Percentiles rank a stretch among this genome's conserved stretches.
Conservation (phyloP, 108 stramenopile species). For the Fistulifera solaris region DNA sequence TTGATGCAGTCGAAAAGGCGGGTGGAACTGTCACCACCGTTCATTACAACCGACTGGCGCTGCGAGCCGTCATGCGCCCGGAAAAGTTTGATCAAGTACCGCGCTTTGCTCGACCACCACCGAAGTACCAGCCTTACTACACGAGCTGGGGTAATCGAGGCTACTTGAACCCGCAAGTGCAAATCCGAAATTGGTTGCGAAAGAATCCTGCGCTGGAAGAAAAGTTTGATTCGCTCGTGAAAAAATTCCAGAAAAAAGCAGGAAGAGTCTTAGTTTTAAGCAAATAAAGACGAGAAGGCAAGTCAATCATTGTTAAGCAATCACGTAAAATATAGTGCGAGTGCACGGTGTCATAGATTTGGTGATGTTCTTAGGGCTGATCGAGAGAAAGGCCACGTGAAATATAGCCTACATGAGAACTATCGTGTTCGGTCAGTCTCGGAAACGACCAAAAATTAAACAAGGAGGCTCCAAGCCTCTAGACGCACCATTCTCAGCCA, state of each 20-base stretch:
- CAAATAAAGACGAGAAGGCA: no score
- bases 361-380: no score
- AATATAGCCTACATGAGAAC: no score
- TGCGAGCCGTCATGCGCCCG: conserved; percentile 89
- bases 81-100: conserved; percentile 77
- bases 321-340: no score
- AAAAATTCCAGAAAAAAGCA: background rate
- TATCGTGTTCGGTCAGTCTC: no score
- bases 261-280: no score
- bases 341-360: no score
- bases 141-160: conserved; percentile 84
- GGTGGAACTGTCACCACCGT: conserved; percentile 96
- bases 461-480: no score
- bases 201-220: conserved; percentile 25
- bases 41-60: conserved; percentile 89
- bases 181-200: conserved; percentile 58
- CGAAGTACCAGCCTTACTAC: conserved; percentile 90
- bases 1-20: conserved; percentile 80
- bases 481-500: no score
- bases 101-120: conserved; percentile 87
- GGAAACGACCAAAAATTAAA: no score
- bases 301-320: no score
- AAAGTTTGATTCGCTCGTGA: conserved; percentile 19
- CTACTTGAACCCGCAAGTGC: conserved; percentile 90
- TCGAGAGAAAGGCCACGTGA: no score